These are phyloP conservation scores for Dryas integrifolia DNA, from an alignment of 331 rosid species.

Conservation along the genomic window DNA sequence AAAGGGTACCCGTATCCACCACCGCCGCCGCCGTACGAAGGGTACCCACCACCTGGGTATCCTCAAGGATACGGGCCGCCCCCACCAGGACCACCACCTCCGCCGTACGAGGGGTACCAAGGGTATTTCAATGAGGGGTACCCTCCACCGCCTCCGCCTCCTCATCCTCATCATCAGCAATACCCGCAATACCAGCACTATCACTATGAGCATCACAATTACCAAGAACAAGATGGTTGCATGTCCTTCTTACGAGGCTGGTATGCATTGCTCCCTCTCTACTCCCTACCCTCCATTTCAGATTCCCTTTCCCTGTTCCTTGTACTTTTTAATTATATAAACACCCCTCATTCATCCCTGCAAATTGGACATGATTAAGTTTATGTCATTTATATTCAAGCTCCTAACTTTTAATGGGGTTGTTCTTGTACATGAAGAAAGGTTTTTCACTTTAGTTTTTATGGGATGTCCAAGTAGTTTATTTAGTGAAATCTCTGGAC, in stretches of 20 bases:
- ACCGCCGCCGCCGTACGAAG: constrained; percentile 34
- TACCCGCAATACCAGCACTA: constrained; percentile 38
- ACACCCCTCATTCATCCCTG: too few species aligned
- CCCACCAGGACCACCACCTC: constrained; percentile 39
- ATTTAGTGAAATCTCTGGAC: background rate
- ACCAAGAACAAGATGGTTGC: constrained; percentile 39
- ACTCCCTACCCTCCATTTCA: background rate
- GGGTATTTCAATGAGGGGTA: constrained; percentile 64
- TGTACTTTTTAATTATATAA: background rate
- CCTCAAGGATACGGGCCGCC: constrained; percentile 21
- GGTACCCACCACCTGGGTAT: constrained; percentile 44
- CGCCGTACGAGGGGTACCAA: constrained; percentile 62
- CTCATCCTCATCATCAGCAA: constrained; percentile 31
- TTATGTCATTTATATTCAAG: background rate
- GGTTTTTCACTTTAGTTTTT: background rate
- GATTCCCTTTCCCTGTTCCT: background rate
- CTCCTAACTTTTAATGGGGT: background rate
- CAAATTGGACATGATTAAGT: background rate
- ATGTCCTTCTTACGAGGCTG: constrained; percentile 67
- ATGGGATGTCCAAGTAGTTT: background rate
- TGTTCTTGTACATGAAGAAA: background rate
- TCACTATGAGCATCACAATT: constrained; percentile 47
- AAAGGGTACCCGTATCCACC: constrained; percentile 45
- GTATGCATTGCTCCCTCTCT: constrained; percentile 26
- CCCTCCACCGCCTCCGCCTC: constrained; percentile 55